These are phyloP conservation scores for Apiotrichum veenhuisii DNA, from an alignment of 1,284 basidiomycete species.

Conservation along the genomic window DNA sequence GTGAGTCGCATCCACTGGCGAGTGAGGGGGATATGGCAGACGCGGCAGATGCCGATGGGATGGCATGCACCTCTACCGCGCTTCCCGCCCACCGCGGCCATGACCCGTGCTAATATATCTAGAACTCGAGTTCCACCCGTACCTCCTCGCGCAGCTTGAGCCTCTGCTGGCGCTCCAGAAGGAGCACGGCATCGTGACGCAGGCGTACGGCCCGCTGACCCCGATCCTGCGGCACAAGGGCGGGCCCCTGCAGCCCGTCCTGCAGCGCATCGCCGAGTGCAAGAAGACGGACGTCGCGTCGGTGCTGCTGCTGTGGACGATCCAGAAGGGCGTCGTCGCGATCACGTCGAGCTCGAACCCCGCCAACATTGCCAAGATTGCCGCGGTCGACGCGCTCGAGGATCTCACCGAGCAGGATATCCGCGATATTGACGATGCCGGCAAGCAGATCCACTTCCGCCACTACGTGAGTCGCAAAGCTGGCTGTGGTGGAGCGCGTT, in stretches of 20 bases:
- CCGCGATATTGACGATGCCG: conserved; percentile 59
- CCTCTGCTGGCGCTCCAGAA: conserved; percentile 59
- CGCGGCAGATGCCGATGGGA: neutral
- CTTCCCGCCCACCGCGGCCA: conserved; percentile 55
- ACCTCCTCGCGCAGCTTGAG: conserved; percentile 61
- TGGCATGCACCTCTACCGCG: conserved; percentile 49
- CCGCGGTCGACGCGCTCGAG: conserved; percentile 57
- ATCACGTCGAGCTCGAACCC: conserved; percentile 68
- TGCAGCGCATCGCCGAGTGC: conserved; percentile 53
- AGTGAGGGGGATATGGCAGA: conserved; percentile 5
- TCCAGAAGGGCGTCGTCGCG: conserved; percentile 57
- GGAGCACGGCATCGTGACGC: conserved; percentile 61
- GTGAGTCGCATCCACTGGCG: conserved; percentile 23
- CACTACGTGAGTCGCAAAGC: conserved; percentile 23
- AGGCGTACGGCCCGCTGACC: conserved; percentile 58
- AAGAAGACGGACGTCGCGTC: conserved; percentile 55
- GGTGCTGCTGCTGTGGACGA: conserved; percentile 61
- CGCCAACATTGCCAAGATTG: conserved; percentile 61
- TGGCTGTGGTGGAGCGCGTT: neutral
- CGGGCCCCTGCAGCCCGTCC: conserved; percentile 56
- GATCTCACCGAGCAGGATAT: conserved; percentile 64
- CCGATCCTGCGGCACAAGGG: conserved; percentile 59
- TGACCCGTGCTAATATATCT: neutral
- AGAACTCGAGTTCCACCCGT: conserved; percentile 71
- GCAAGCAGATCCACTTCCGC: conserved; percentile 60